A percentile compares a stretch with the other conserved stretches of the same genome.
Evolutionary conservation across 164 flowering plant species (phyloP).

Genomic region (Annona squamosa): DNA sequence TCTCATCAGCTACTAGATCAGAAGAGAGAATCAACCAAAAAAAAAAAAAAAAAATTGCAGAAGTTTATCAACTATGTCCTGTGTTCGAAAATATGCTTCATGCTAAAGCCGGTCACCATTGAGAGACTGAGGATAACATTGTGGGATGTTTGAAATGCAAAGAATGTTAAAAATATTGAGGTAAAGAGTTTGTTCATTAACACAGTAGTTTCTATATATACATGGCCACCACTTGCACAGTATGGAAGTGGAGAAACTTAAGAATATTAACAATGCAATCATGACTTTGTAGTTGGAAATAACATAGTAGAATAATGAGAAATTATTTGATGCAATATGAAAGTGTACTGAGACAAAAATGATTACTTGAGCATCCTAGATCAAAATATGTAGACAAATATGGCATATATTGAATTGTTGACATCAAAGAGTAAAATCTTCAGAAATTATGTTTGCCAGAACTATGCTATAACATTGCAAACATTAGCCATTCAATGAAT

Average conservation of each 20-base stretch:
- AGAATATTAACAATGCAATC: background rate
- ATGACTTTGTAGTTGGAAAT: background rate
- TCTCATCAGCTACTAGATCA: too few species aligned
- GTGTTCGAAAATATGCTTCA: background rate
- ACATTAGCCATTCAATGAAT: too few species aligned
- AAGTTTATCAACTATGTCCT: background rate
- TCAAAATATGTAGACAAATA: too few species aligned
- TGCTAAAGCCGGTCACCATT: background rate
- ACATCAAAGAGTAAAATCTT: too few species aligned
- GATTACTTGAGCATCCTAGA: too few species aligned
- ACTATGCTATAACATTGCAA: too few species aligned
- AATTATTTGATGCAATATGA: too few species aligned
- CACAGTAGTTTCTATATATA: too few species aligned
- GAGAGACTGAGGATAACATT: background rate
- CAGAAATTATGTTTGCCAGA: too few species aligned
- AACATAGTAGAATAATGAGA: background rate
- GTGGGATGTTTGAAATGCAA: background rate
- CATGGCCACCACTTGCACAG: background rate
- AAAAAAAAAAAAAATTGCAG: background rate
- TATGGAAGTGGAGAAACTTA: background rate
- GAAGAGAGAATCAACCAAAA: too few species aligned
- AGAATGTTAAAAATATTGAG: background rate
- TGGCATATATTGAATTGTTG: too few species aligned
- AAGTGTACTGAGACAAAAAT: too few species aligned
- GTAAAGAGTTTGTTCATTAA: background rate